Conservation (phyloP, 1,139 yeast species). For the Yamadazyma friedrichii region DNA sequence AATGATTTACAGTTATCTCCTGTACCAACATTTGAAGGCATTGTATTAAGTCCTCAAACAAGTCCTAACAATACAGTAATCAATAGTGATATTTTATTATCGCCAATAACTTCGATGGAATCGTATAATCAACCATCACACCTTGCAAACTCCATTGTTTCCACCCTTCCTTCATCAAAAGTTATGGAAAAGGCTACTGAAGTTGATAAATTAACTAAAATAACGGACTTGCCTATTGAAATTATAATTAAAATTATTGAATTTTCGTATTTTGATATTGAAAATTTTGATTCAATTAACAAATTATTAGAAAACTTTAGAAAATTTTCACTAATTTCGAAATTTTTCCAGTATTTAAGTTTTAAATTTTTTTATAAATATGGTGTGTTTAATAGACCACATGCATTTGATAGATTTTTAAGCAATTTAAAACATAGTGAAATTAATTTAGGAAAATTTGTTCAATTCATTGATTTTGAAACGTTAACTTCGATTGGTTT, state of each 20-base stretch:
- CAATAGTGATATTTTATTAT: constrained; percentile 14
- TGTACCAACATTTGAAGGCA: constrained; percentile 3
- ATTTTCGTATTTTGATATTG: constrained; percentile 40
- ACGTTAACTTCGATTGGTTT: constrained; percentile 88
- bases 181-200: no score
- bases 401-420: constrained; percentile 72
- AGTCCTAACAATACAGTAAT: neutral
- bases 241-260: constrained; percentile 44
- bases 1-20: constrained; percentile 5
- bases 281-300: constrained; percentile 33
- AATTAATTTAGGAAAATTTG: constrained; percentile 57
- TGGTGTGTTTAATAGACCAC: constrained; percentile 77
- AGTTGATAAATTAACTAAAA: constrained; percentile 10
- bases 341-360: constrained; percentile 33
- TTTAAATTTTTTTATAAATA: constrained; percentile 57
- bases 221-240: constrained; percentile 37
- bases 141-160: no score
- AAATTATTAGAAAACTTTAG: constrained; percentile 43
- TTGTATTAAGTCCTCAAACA: constrained; percentile 8
- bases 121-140: constrained; percentile 16
- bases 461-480: constrained; percentile 79
- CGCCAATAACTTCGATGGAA: constrained; percentile 39
- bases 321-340: constrained; percentile 28
- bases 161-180: no score
- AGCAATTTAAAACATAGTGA: constrained; percentile 47